Evolutionary conservation across 1,284 basidiomycete species (phyloP), one percentile per base, ranked within the genome.

Genomic region (Puccinia polysora): DNA sequence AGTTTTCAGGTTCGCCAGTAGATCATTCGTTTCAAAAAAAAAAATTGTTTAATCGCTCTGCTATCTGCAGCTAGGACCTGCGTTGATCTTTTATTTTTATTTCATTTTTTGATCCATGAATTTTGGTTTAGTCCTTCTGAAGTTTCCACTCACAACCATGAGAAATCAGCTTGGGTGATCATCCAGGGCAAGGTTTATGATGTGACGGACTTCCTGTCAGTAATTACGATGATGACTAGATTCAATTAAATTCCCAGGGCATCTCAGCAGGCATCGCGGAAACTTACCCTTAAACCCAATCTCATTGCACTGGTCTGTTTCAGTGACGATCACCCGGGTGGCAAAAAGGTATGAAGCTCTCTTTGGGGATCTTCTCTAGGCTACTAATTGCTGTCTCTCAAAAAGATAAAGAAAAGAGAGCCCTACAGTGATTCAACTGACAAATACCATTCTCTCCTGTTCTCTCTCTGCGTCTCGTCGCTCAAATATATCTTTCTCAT

Each of bases 161-260:
- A 73, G 25, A 75, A 78, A 30, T 76, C 76, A 18, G 77, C 77
- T 68, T 78, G 77, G 77, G 75, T 78, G 59, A 77, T 79, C 34
- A 43, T 79, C 7, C 76, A 79, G 74, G 77, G 76, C 43, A 74
- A 76, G 20, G 77, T 76, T 0, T 79, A 77, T 74, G 78, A 79
- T 52, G 68, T 76, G 5, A 75, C 75, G 36, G 74, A 76, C 20
- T 76, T 75, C 63, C 65, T 75, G 55, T 67, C 6, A 25, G 53
- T 56, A 43, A n/a, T n/a, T n/a, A n/a, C n/a, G n/a, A n/a, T n/a
- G n/a, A n/a, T n/a, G n/a, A n/a, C n/a, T n/a, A n/a, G n/a, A n/a
- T 30, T 32, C 14, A 32, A 32, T 25, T 30, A 0, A 50, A 7
- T 8, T 15, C 20, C 25, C 38, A 30, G 45, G 38, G 6, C 25